A percentile compares a stretch with the other conserved stretches of the same genome.
Conservation (phyloP, 164 flowering plant genomes). For the Litsea cubeba region DNA sequence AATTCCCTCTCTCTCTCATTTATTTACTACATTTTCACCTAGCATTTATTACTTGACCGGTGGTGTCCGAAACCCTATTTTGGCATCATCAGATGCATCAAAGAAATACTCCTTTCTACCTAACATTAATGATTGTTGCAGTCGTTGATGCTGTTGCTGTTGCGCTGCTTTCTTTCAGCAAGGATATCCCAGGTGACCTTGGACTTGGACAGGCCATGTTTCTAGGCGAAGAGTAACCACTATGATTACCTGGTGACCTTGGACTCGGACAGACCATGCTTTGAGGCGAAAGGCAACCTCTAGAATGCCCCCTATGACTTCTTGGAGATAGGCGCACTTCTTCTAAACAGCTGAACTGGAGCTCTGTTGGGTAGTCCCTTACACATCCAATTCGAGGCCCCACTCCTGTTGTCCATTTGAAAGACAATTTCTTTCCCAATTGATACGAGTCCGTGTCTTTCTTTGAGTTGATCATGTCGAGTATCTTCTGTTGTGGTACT, state of each 20-base stretch:
- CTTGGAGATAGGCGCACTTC: conserved; percentile 70
- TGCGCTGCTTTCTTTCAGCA: neutral
- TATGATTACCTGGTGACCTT: too few species aligned
- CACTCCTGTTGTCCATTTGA: conserved; percentile 80
- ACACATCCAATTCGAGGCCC: conserved; percentile 84
- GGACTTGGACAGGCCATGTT: too few species aligned
- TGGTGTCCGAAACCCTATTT: too few species aligned
- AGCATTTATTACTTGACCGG: too few species aligned
- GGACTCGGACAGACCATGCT: too few species aligned
- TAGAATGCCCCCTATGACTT: conserved; percentile 14
- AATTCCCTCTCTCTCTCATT: too few species aligned
- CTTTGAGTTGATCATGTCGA: conserved; percentile 54
- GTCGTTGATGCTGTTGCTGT: conserved; percentile 3
- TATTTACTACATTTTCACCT: too few species aligned
- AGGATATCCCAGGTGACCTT: neutral
- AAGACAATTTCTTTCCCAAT: conserved; percentile 62
- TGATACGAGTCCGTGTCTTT: conserved; percentile 55
- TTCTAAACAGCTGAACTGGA: conserved; percentile 60
- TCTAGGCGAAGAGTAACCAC: too few species aligned
- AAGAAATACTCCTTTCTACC: neutral
- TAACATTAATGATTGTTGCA: neutral
- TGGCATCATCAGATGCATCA: too few species aligned
- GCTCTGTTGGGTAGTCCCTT: conserved; percentile 68
- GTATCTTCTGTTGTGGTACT: conserved; percentile 46
- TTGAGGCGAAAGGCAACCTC: too few species aligned